phyloP scores from a whole-genome alignment of 768 basidiomycete genomes.

The Rhodosporidiobolus odoratus region DNA sequence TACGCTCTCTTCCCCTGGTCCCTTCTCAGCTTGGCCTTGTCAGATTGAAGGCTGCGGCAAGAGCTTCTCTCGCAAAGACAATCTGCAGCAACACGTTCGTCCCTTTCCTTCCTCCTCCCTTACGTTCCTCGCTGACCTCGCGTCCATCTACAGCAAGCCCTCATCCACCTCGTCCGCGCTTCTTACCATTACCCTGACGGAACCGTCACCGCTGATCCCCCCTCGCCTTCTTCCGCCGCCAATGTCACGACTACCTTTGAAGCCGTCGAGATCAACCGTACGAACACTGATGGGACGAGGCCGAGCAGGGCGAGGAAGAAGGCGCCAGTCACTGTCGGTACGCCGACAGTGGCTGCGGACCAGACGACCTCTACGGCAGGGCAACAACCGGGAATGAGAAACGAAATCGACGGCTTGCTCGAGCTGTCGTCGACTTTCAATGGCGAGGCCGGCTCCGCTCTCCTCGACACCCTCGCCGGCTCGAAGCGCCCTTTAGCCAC shows the following conservation, averaged over 20 bases:
- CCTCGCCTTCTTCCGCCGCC: constrained; percentile 2
- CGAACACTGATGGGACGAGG: neutral
- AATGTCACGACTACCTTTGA: constrained; percentile 17
- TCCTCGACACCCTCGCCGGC: no score
- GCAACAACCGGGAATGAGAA: no score
- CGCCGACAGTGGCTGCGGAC: no score
- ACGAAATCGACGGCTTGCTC: no score
- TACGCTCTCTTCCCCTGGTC: neutral
- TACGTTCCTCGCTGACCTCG: no score
- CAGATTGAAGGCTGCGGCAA: constrained; percentile 64
- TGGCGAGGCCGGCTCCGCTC: no score
- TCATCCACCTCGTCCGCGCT: constrained; percentile 26
- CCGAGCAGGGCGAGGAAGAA: neutral
- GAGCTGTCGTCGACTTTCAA: no score
- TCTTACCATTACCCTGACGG: constrained; percentile 24
- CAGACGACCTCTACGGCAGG: no score
- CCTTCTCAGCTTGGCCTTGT: constrained; percentile 63
- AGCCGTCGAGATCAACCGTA: constrained; percentile 14
- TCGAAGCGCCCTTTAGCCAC: no score
- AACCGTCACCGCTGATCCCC: constrained; percentile 16
- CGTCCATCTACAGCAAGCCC: constrained; percentile 14
- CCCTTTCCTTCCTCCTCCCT: neutral
- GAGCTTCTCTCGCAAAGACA: constrained; percentile 73
- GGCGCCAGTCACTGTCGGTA: no score
- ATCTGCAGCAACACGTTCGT: constrained; percentile 54